Conservation (phyloP, 306 rosid species). For the Hippophae gyantsensis region DNA sequence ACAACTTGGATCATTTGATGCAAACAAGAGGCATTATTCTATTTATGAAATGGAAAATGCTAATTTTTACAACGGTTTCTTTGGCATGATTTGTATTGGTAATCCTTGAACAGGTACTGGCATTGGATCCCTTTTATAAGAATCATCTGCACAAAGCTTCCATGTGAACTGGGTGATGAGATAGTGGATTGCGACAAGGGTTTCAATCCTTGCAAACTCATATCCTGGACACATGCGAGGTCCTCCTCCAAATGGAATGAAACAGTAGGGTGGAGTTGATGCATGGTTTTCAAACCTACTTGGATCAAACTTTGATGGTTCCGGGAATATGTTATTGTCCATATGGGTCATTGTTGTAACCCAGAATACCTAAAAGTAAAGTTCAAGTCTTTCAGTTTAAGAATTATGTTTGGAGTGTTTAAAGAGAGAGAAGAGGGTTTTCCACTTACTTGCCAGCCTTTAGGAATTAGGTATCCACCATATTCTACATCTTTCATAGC, state of each 20-base stretch:
- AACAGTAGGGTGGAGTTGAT: constrained; percentile 49
- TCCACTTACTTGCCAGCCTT: constrained; percentile 82
- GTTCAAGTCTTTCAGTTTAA: background rate
- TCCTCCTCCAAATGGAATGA: constrained; percentile 64
- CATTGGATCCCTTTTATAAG: constrained; percentile 50
- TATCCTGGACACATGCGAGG: constrained; percentile 60
- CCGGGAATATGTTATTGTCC: constrained; percentile 49
- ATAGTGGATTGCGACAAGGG: constrained; percentile 52
- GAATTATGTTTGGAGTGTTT: too few species aligned
- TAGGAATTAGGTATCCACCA: constrained; percentile 54
- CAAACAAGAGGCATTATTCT: background rate
- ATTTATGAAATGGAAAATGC: too few species aligned
- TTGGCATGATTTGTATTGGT: constrained; percentile 38
- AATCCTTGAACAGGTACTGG: constrained; percentile 50
- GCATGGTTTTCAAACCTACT: constrained; percentile 53
- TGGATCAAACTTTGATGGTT: constrained; percentile 65
- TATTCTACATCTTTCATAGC: constrained; percentile 48
- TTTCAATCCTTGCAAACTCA: constrained; percentile 60
- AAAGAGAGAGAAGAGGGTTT: background rate
- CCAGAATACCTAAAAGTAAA: constrained; percentile 53
- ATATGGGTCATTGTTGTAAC: constrained; percentile 53
- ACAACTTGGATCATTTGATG: too few species aligned
- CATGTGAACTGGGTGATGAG: constrained; percentile 57
- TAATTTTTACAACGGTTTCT: constrained; percentile 13
- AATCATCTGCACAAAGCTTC: constrained; percentile 49